Evolutionary conservation across 257 asterid genomes (phyloP).

Genomic region (Solanum sejunctum): DNA sequence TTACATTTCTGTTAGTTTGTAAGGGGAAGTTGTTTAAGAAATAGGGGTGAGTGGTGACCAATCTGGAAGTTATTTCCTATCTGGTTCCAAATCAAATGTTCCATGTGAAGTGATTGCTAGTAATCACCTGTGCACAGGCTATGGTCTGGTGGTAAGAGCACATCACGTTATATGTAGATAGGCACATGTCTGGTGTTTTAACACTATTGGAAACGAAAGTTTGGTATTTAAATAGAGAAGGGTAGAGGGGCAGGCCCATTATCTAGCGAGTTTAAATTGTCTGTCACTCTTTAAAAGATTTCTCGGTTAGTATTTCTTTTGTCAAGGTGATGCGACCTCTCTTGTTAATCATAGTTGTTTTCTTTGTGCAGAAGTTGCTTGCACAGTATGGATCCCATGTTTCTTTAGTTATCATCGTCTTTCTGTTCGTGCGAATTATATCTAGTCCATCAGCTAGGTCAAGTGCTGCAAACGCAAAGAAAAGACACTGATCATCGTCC

Average conservation of each 20-base stretch:
- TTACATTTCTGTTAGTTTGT: neutral
- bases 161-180: neutral
- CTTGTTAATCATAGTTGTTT: neutral
- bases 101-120: neutral
- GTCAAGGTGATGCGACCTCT: neutral
- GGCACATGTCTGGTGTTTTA: neutral
- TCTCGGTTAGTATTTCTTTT: neutral
- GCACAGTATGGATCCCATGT: constrained; percentile 38
- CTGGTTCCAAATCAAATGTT: neutral
- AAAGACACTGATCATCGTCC: neutral
- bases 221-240: neutral
- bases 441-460: constrained; percentile 17
- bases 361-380: constrained; percentile 35
- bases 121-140: neutral
- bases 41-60: neutral
- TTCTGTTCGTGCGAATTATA: constrained; percentile 21
- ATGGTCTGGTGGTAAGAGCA: neutral
- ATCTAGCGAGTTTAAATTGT: neutral
- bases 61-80: neutral
- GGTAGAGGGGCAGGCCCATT: neutral
- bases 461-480: neutral
- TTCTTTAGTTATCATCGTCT: constrained; percentile 27
- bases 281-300: neutral
- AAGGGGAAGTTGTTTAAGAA: neutral
- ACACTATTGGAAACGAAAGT: neutral